Percentiles rank a stretch among this genome's conserved stretches.
phyloP scores from a whole-genome alignment of 2,329 filamentous ascomycete genomes.

The Teratosphaeria epicoccoides region DNA sequence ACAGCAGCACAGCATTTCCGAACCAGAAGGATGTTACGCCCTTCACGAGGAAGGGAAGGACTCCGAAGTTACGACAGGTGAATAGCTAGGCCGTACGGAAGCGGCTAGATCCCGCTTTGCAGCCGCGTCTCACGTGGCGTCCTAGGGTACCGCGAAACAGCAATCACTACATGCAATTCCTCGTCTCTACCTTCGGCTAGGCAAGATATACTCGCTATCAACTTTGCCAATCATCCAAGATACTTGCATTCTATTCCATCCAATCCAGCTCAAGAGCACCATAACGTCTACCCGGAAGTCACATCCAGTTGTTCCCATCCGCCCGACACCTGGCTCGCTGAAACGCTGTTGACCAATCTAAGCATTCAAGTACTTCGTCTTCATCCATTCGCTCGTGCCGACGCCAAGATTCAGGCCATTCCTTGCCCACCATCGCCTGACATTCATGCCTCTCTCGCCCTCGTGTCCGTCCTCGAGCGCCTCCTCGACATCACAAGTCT shows the following conservation, averaged over 20 bases:
- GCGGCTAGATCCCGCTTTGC: background rate
- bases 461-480: slow-evolving; percentile 78
- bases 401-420: slow-evolving; percentile 75
- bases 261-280: background rate
- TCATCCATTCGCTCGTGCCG: slow-evolving; percentile 83
- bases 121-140: no score
- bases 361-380: slow-evolving; percentile 53
- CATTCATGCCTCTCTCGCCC: slow-evolving; percentile 55
- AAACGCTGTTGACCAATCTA: background rate
- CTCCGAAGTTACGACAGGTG: background rate
- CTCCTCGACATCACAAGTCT: slow-evolving; percentile 91
- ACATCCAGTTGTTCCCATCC: background rate
- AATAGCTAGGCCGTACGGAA: background rate
- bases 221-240: no score
- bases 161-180: no score
- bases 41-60: background rate
- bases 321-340: background rate
- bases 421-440: slow-evolving; percentile 76
- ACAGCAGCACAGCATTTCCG: background rate
- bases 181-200: no score
- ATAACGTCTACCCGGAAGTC: background rate
- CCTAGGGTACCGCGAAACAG: no score
- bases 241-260: background rate
- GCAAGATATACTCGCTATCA: no score
- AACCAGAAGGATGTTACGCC: background rate